Conservation (phyloP, 345 rosid species). For the Toxicodendron radicans region DNA sequence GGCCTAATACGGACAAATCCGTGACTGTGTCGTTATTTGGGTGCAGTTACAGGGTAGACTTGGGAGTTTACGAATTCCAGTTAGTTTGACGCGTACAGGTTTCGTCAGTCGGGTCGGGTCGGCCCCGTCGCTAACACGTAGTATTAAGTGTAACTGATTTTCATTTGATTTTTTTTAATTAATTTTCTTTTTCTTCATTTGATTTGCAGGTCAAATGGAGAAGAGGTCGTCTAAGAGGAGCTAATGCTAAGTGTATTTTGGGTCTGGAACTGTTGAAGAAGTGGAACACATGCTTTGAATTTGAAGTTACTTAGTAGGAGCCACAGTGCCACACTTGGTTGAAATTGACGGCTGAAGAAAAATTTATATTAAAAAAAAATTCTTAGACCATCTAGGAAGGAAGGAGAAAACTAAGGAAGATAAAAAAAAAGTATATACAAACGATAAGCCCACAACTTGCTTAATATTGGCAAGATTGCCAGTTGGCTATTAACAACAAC, state of each 20-base stretch:
- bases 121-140: neutral
- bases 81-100: constrained; percentile 2
- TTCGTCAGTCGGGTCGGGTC: too few species aligned
- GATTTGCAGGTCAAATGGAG: constrained; percentile 1
- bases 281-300: neutral
- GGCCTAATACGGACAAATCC: neutral
- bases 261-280: neutral
- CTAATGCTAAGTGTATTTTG: neutral
- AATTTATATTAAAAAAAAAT: neutral
- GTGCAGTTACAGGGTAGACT: neutral
- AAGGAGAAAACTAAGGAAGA: neutral
- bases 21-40: neutral
- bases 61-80: neutral
- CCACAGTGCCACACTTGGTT: too few species aligned
- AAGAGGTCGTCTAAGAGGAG: too few species aligned
- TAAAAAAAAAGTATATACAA: neutral
- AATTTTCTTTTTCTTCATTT: neutral
- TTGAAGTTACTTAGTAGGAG: neutral
- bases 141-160: neutral
- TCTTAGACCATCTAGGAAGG: too few species aligned
- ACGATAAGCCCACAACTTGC: neutral
- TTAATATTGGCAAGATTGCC: neutral
- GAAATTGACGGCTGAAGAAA: neutral
- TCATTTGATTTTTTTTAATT: too few species aligned
- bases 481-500: neutral